These are phyloP conservation scores for Lichtheimia ornata DNA, from an alignment of 371 early-diverging fungal genomes.

Conservation along the genomic window DNA sequence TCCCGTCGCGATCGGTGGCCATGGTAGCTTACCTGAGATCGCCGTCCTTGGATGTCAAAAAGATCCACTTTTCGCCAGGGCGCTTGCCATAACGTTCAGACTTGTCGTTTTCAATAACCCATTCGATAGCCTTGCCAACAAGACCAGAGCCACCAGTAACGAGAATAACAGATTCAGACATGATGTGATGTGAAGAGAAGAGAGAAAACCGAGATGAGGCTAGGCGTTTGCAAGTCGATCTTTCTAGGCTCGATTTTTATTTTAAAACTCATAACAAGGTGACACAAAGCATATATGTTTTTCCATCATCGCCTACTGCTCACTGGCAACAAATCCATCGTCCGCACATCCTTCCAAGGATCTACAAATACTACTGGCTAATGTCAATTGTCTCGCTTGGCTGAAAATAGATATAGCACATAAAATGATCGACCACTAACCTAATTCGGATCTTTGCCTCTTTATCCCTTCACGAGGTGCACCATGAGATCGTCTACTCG, in stretches of 20 bases:
- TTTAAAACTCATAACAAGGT: background rate
- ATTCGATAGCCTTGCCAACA: constrained; percentile 79
- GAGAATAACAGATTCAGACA: constrained; percentile 52
- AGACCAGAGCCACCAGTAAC: constrained; percentile 84
- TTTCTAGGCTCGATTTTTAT: background rate
- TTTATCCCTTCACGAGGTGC: background rate
- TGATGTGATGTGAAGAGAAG: constrained; percentile 5
- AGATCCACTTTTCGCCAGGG: constrained; percentile 78
- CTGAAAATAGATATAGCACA: background rate
- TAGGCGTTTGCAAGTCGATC: background rate
- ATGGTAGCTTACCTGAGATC: constrained; percentile 67
- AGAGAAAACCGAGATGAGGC: constrained; percentile 2
- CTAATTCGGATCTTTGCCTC: background rate
- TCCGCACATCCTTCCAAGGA: background rate
- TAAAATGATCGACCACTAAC: background rate
- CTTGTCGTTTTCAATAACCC: constrained; percentile 66
- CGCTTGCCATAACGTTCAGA: constrained; percentile 62
- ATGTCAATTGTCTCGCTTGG: background rate
- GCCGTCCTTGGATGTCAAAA: constrained; percentile 78
- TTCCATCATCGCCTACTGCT: background rate
- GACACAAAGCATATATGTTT: background rate
- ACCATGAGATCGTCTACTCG: background rate
- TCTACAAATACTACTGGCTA: background rate
- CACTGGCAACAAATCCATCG: background rate
- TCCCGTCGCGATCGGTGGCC: too few species aligned